Evolutionary conservation across 768 basidiomycete species (phyloP).

Genomic region (Auricularia cornea): DNA sequence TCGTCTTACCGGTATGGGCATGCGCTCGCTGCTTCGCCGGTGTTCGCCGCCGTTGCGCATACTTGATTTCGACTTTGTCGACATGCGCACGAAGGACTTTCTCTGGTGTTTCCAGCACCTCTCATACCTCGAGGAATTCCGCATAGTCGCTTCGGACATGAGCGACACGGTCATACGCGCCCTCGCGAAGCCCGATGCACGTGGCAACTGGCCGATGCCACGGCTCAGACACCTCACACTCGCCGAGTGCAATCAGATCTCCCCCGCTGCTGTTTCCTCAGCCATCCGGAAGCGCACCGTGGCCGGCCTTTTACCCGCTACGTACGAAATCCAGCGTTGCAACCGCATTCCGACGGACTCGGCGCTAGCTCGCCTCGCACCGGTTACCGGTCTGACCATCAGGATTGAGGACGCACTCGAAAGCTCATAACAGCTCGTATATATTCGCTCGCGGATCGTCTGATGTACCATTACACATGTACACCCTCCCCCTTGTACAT

Average conservation of each 20-base stretch:
- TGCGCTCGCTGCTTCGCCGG: conserved; percentile 54
- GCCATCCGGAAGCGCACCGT: neutral
- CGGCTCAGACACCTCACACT: neutral
- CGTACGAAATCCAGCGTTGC: neutral
- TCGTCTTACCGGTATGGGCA: conserved; percentile 71
- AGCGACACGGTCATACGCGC: conserved; percentile 60
- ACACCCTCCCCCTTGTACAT: too few relatives aligned
- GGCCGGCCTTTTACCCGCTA: neutral
- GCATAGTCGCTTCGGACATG: conserved; percentile 76
- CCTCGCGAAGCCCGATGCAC: conserved; percentile 24
- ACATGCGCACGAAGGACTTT: conserved; percentile 81
- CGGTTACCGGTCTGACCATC: neutral
- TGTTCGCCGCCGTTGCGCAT: conserved; percentile 54
- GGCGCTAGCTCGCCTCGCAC: neutral
- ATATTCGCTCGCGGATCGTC: too few relatives aligned
- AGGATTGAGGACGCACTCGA: neutral
- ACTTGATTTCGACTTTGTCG: conserved; percentile 73
- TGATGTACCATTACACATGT: too few relatives aligned
- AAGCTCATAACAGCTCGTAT: too few relatives aligned
- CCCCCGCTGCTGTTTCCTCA: neutral
- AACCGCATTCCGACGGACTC: neutral
- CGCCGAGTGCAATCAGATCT: neutral
- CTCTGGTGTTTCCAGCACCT: conserved; percentile 54
- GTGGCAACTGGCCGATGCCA: neutral
- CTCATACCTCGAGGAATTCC: conserved; percentile 48